Evolutionary conservation across 2,329 filamentous ascomycete genomes (phyloP).

Genomic region (Monosporascus sp.): DNA sequence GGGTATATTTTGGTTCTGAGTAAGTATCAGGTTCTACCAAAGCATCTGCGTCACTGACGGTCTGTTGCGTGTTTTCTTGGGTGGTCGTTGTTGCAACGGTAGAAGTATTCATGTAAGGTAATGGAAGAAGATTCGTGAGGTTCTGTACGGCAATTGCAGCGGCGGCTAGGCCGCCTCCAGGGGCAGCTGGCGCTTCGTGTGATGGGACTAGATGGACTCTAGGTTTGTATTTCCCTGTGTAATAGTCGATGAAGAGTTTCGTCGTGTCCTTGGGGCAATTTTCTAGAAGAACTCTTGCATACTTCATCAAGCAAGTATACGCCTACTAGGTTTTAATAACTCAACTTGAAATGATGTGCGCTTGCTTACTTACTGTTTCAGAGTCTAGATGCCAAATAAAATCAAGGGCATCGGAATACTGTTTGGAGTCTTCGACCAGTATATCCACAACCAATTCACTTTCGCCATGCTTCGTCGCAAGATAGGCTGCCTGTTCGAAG

Average conservation of each 20-base stretch:
- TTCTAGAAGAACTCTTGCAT: slow-evolving; percentile 83
- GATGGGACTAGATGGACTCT: slow-evolving; percentile 51
- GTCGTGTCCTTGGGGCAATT: slow-evolving; percentile 80
- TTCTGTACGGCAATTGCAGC: slow-evolving; percentile 80
- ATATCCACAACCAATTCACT: slow-evolving; percentile 93
- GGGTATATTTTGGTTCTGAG: slow-evolving; percentile 57
- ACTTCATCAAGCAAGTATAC: slow-evolving; percentile 89
- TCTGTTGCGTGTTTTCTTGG: slow-evolving; percentile 43
- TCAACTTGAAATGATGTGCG: background rate
- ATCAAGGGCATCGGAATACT: slow-evolving; percentile 79
- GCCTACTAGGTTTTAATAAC: slow-evolving; percentile 44
- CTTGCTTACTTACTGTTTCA: slow-evolving; percentile 51
- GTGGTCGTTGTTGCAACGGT: slow-evolving; percentile 48
- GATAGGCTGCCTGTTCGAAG: slow-evolving; percentile 90
- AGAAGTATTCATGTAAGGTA: slow-evolving; percentile 76
- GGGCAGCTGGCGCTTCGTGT: slow-evolving; percentile 31
- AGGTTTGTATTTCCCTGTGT: slow-evolving; percentile 76
- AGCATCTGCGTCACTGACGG: slow-evolving; percentile 47
- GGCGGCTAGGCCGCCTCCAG: slow-evolving; percentile 41
- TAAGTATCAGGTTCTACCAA: slow-evolving; percentile 43
- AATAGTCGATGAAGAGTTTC: slow-evolving; percentile 88
- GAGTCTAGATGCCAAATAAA: slow-evolving; percentile 89
- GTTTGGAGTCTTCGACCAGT: slow-evolving; percentile 89
- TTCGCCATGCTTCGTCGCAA: slow-evolving; percentile 91
- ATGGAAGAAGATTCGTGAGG: slow-evolving; percentile 72